phyloP scores from a whole-genome alignment of 352 stramenopile genomes.

The Phytophthora hybrid region DNA sequence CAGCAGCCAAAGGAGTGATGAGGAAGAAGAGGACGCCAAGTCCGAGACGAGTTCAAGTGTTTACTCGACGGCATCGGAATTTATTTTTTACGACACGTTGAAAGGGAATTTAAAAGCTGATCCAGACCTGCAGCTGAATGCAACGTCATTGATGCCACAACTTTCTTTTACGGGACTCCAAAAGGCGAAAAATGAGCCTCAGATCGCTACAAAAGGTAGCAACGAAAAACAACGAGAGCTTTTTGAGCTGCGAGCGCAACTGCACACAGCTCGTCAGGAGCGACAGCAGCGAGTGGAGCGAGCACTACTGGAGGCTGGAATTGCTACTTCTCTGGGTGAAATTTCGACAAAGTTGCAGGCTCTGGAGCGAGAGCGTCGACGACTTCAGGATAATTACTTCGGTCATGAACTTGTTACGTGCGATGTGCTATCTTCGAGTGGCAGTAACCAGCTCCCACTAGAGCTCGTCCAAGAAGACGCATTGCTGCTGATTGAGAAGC shows the following conservation, averaged over 20 bases:
- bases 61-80: slow-evolving; percentile 54
- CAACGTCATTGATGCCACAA: slow-evolving; percentile 18
- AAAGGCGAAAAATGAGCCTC: background rate
- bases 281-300: slow-evolving; percentile 24
- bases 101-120: slow-evolving; percentile 4
- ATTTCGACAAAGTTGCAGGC: slow-evolving; percentile 37
- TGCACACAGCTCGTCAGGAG: slow-evolving; percentile 44
- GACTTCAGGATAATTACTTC: slow-evolving; percentile 42
- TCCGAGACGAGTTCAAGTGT: slow-evolving; percentile 44
- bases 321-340: slow-evolving; percentile 24
- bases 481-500: slow-evolving; percentile 39
- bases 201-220: background rate
- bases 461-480: slow-evolving; percentile 58
- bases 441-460: background rate
- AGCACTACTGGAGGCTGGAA: slow-evolving; percentile 36
- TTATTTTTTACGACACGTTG: slow-evolving; percentile 52
- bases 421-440: slow-evolving; percentile 9
- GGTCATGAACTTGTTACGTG: slow-evolving; percentile 47
- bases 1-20: slow-evolving; percentile 18
- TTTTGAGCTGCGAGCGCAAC: slow-evolving; percentile 38
- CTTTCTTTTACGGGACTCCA: slow-evolving; percentile 8
- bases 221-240: slow-evolving; percentile 40
- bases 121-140: background rate
- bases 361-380: slow-evolving; percentile 45
- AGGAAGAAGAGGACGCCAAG: slow-evolving; percentile 32